A percentile compares a stretch with the other conserved stretches of the same genome.
Evolutionary conservation across 2,329 filamentous ascomycete genomes (phyloP).

Genomic region (Colletotrichum sp.): DNA sequence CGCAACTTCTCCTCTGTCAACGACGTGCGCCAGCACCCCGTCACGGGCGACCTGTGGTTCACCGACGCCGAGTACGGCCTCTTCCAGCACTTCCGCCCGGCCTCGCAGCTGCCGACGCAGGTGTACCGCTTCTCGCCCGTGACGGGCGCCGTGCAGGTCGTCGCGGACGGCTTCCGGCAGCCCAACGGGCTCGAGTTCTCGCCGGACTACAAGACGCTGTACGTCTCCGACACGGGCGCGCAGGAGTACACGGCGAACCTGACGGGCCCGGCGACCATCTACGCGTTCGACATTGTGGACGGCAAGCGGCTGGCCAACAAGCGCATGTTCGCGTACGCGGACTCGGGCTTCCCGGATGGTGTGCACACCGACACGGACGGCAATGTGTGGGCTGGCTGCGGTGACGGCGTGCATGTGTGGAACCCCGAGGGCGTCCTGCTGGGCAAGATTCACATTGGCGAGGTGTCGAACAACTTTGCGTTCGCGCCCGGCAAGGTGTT

Average conservation of each 20-base stretch:
- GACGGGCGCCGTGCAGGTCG: conserved; percentile 41
- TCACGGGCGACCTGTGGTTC: conserved; percentile 51
- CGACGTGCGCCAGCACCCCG: conserved; percentile 47
- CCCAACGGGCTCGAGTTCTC: conserved; percentile 52
- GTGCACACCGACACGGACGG: conserved; percentile 51
- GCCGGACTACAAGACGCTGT: conserved; percentile 48
- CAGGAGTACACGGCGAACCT: background rate
- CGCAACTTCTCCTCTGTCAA: conserved; percentile 52
- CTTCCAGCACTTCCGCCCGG: conserved; percentile 49
- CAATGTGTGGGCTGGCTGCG: conserved; percentile 54
- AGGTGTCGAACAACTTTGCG: conserved; percentile 51
- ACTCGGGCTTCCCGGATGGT: conserved; percentile 49
- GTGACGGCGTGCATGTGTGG: conserved; percentile 56
- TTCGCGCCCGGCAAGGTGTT: conserved; percentile 50
- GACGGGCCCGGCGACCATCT: conserved; percentile 6
- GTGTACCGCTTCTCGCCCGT: conserved; percentile 52
- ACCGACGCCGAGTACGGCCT: conserved; percentile 55
- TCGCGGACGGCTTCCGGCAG: conserved; percentile 52
- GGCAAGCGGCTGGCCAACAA: conserved; percentile 37
- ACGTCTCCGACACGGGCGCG: conserved; percentile 48
- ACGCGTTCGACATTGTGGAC: conserved; percentile 17
- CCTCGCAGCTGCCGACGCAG: conserved; percentile 47
- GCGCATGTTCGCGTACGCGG: conserved; percentile 54
- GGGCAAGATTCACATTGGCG: conserved; percentile 46
- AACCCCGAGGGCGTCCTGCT: conserved; percentile 48